Evolutionary conservation across 495 filamentous ascomycete species (phyloP), one percentile per base, ranked within the genome.

Genomic region (Penicillium riverlandense): DNA sequence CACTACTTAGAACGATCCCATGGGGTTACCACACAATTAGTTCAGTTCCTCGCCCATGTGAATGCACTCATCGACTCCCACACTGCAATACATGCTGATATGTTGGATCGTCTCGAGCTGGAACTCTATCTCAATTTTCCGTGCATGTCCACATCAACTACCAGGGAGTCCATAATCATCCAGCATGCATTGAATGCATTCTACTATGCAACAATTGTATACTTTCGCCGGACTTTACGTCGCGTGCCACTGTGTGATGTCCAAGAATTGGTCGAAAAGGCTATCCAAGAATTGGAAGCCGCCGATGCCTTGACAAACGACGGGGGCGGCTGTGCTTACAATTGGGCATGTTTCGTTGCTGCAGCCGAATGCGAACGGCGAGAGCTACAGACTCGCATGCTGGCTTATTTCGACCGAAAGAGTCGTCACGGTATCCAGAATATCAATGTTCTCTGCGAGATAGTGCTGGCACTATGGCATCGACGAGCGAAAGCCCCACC

Each of bases 111-210:
- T 1, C 30, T 60, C 0, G 54, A 60, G 29, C 22, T 60, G 5
- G 54, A 60, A 6, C 44, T 60, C 2, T 52, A 57, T 35, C 44
- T 57, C 27, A 47, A 57, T 12, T 60, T 57, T 7, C 54, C 57
- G 16, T 47, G 12, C 13, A 11, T 48, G 3, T 45, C 50, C 6
- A 30, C 29, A 11, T 42, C 48, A 0, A 46, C 49, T 10, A 44
- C 33, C 0, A 50, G 40, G 0, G 54, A 44, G 1, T 49, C 54
- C 0, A 49, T 38, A 16, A 49, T 54, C 9, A 47, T 60, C 13
- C 57, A 60, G 15, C 54, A 57, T 38, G 54, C 57, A 0, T 30
- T 57, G n/a, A 60, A 54, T 37, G 54, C 57, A 4, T 60, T 60
- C 13, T 60, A 60, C 31, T 60, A 57, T n/a, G 57, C 57, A 0